Evolutionary conservation across 2,329 filamentous ascomycete species (phyloP), one percentile per base, ranked within the genome.

Genomic region (Fusarium udum): DNA sequence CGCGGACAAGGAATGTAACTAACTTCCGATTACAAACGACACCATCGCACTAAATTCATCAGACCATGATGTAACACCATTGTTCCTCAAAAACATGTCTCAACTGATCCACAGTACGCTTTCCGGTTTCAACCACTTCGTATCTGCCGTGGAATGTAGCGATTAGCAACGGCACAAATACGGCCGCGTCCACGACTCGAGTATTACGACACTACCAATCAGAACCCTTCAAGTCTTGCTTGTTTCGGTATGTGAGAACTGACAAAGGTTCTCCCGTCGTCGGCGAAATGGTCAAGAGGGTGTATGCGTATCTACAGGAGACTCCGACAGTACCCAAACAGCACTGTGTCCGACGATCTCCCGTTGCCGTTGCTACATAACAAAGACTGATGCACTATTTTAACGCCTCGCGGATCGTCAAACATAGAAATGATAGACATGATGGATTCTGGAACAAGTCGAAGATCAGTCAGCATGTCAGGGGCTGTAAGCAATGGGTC

Each of bases 171-270:
- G 22, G 22, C 11, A n/a, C 22, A 18, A 32, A 32, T 32, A 32
- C 31, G 48, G 22, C 48, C 22, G 48, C 12, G 4, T 32, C 3
- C 48, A 51, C 48, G 48, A 34, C 31, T 51, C 48, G 48, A 16
- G 48, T 4, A 20, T 6, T 2, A 7, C 22, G 3, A 6, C 31
- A 2, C 22, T n/a, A 14, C 48, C 48, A 51, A 34, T 51, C 16
- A 34, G 2, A 20, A 20, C 0, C 3, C 16, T 9, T 20, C 0
- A 0, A 14, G 7, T 14, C 8, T 7, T 18, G 16, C 48, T 34
- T 6, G 1, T 51, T 24, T 34, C 8, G 28, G 48, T 24, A 20
- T 51, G 16, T 20, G 31, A 51, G 22, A 51, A 34, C 12, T 51
- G 16, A 39, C 20, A 28, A 28, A 28, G 14, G 20, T 28, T 53